Evolutionary conservation across 805 yeast genomes (phyloP).

Genomic region (Teunomyces panamensis): DNA sequence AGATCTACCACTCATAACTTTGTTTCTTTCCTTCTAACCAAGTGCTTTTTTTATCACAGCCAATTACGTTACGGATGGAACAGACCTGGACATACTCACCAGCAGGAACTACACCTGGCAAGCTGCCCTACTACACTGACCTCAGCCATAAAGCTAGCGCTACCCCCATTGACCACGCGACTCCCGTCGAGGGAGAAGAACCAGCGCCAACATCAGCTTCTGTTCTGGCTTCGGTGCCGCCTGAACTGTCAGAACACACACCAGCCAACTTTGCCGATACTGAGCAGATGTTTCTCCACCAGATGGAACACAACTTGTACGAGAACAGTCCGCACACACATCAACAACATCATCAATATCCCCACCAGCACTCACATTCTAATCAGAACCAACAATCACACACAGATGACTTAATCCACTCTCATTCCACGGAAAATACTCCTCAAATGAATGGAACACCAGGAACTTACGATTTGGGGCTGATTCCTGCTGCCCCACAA

Average conservation of each 20-base stretch:
- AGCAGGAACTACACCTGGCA: constrained; percentile 8
- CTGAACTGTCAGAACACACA: constrained; percentile 3
- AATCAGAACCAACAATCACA: constrained; percentile 5
- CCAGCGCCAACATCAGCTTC: not conserved
- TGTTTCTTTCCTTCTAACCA: not conserved
- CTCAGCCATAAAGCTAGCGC: constrained; percentile 1
- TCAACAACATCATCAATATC: not conserved
- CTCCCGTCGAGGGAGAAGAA: not conserved
- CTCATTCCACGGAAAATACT: constrained; percentile 8
- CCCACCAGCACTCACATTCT: constrained; percentile 5
- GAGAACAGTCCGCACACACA: constrained; percentile 9
- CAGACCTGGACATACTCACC: constrained; percentile 6
- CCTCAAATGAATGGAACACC: constrained; percentile 3
- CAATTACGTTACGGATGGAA: constrained; percentile 3
- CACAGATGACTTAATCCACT: constrained; percentile 8
- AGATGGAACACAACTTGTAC: constrained; percentile 28
- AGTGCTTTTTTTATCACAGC: too few species aligned
- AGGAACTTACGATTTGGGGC: not conserved
- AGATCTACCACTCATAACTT: not conserved
- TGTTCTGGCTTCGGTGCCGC: not conserved
- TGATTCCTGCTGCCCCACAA: constrained; percentile 3
- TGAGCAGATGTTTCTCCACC: constrained; percentile 26
- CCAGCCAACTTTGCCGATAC: constrained; percentile 18
- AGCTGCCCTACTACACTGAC: constrained; percentile 8
- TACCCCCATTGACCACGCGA: not conserved